A percentile compares a stretch with the other conserved stretches of the same genome.
phyloP scores from a whole-genome alignment of 2,329 filamentous ascomycete species.

The Raffaelea albimanens region DNA sequence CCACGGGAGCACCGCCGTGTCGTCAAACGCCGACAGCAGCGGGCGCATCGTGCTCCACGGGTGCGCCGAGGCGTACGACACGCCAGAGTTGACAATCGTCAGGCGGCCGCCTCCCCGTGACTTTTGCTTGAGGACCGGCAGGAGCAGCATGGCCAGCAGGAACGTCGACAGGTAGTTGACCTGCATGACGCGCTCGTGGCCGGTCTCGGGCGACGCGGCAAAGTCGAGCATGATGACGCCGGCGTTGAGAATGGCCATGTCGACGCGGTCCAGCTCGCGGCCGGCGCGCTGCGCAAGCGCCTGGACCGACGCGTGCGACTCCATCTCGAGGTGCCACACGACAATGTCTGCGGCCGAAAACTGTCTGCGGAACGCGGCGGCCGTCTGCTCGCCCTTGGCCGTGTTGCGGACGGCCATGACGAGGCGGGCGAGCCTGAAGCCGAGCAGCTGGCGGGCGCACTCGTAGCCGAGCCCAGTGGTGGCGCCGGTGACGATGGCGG shows the following conservation, averaged over 20 bases:
- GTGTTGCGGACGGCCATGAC: conserved; percentile 24
- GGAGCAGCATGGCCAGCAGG: conserved; percentile 33
- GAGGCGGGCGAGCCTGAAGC: conserved; percentile 20
- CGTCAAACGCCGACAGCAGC: too few relatives aligned
- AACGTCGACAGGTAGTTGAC: conserved; percentile 44
- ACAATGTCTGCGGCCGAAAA: conserved; percentile 16
- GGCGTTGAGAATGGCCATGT: conserved; percentile 7
- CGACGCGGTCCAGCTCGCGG: conserved; percentile 1
- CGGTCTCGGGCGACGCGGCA: conserved; percentile 11
- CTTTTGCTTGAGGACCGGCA: conserved; percentile 33
- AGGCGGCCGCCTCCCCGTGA: conserved; percentile 6
- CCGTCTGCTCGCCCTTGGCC: conserved; percentile 17
- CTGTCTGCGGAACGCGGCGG: conserved; percentile 1
- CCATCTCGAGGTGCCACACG: conserved; percentile 12
- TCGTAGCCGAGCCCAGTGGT: conserved; percentile 26
- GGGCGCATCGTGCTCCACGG: too few relatives aligned
- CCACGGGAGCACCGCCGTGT: not conserved
- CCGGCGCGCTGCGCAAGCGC: conserved; percentile 2
- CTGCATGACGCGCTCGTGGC: conserved; percentile 34
- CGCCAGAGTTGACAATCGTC: conserved; percentile 19
- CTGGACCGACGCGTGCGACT: conserved; percentile 7
- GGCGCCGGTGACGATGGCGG: conserved; percentile 24
- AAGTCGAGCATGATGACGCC: conserved; percentile 2
- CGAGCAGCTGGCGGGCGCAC: conserved; percentile 22
- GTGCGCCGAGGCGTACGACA: conserved; percentile 8